These are phyloP conservation scores for Eutrema salsugineum DNA, from an alignment of 441 rosid species.

Conservation along the genomic window DNA sequence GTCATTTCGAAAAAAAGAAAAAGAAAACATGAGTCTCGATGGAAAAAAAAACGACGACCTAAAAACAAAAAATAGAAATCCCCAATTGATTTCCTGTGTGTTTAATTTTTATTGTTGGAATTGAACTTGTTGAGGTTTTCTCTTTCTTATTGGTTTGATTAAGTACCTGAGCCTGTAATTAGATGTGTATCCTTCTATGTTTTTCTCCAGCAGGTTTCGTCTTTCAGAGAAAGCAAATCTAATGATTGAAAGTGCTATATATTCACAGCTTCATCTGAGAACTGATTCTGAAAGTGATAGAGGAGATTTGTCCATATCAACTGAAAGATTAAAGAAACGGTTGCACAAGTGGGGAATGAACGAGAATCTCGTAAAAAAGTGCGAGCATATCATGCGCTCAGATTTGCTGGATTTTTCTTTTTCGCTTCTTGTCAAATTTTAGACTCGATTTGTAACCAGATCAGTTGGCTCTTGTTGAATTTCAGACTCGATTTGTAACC, in stretches of 20 bases:
- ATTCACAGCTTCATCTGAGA: conserved; percentile 87
- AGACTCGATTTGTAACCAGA: too few relatives aligned
- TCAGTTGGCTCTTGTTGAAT: too few relatives aligned
- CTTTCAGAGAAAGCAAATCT: conserved; percentile 92
- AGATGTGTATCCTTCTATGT: conserved; percentile 2
- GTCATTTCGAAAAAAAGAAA: too few relatives aligned
- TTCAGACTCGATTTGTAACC: too few relatives aligned
- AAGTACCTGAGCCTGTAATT: not conserved
- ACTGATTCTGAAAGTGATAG: conserved; percentile 73
- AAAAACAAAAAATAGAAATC: too few relatives aligned
- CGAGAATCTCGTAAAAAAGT: conserved; percentile 70
- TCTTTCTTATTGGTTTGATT: not conserved
- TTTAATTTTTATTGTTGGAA: conserved; percentile 4
- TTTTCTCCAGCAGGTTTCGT: conserved; percentile 63
- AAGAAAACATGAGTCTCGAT: too few relatives aligned
- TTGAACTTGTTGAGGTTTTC: not conserved
- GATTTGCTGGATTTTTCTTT: too few relatives aligned
- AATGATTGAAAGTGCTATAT: conserved; percentile 83
- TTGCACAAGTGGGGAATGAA: conserved; percentile 53
- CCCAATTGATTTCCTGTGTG: too few relatives aligned
- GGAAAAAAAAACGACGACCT: too few relatives aligned
- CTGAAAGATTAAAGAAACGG: conserved; percentile 62
- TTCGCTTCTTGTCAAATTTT: too few relatives aligned
- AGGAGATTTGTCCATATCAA: conserved; percentile 57
- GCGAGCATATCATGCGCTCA: conserved; percentile 79